Evolutionary conservation across 208 protist species (phyloP), one percentile per base, ranked within the genome.

Genomic region (Crithidia bombi): DNA sequence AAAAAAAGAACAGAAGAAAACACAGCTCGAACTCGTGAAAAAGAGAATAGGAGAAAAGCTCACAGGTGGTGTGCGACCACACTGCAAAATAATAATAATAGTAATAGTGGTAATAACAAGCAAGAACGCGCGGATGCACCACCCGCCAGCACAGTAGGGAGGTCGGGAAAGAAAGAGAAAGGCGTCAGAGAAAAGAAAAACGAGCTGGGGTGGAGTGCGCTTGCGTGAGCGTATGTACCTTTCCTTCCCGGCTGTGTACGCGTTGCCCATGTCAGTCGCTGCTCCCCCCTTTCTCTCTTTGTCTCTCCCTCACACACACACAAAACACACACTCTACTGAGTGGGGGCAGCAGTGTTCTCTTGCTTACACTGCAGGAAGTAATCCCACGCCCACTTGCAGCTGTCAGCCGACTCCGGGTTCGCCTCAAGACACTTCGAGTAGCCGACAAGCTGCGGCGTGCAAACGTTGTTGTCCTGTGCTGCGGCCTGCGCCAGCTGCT

Each of bases 301-400:
- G n/a, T n/a, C n/a, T n/a, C n/a, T n/a, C n/a, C n/a, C n/a, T n/a
- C n/a, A n/a, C n/a, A n/a, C n/a, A n/a, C n/a, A n/a, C n/a, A n/a
- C n/a, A n/a, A n/a, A n/a, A 41, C 36, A 41, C 17, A 10, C 43
- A 47, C 43, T 47, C 21, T 63, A 68, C 35, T 69, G 50, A 1
- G 54, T 11, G 6, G 46, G 44, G 38, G 71, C 21, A 49, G 51
- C 55, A 14, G 73, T 58, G 38, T 85, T 71, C 50, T 82, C 69
- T 5, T 57, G 39, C 66, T 91, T 83, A 73, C 90, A 95, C 76
- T 95, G 86, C 56, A 79, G 67, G 72, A 95, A 95, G 78, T 89
- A 86, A 39, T 95, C 90, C 90, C 90, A 95, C 41, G 86, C 90
- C 90, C 90, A 95, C 75, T 85, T 90, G 78, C 90, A 95, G 56